Base-by-base conservation (phyloP, 495 filamentous ascomycete genomes). In the Mytilinidion resinicola region DNA sequence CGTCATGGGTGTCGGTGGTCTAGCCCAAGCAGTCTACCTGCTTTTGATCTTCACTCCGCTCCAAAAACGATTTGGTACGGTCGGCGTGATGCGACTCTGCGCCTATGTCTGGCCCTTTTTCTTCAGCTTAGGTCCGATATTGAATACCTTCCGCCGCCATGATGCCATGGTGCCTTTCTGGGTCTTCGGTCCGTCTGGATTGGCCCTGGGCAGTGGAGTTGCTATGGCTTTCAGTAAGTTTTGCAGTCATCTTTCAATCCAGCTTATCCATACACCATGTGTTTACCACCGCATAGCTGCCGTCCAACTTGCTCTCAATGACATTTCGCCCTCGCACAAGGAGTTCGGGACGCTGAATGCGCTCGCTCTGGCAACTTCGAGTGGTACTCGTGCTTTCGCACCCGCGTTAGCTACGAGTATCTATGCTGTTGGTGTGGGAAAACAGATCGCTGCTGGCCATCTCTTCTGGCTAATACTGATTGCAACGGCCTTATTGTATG, bases 241-340 rank as follows among this genome's bases (percentile, higher is more conserved):
- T 56, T 51, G 15, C 46, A 3, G 15, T 33, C 25, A 30, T 30
- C 21, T 49, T 12, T 14, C 8, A 30, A 6, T 49, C 4, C 19
- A 21, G 14, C 46, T 25, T 17, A 17, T 25, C 14, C 33, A 30
- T 14, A 10, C 0, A 2, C 14, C 25, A 30, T 9, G 1, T 21
- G 7, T 8, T 42, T 17, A 42, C 39, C 1, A 17, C 11, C 17
- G 0, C 33, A 33, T 30, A 74, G 70, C 85, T 14, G 81, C 76
- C 7, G 75, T 81, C 20, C 85, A 88, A 73, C 80, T 89, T 20
- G 81, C 80, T 35, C 58, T 90, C 25, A 90, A 88, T 70, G 82
- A 87, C 56, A 78, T 85, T 11, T 75, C 82, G 12, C 86, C 86
- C 0, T 80, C 76, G 12, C 75, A 79, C 12, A 67, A 66, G 34